Evolutionary conservation across 192 early-diverging fungal species (phyloP).

Genomic region (Pecoramyces ruminantium): DNA sequence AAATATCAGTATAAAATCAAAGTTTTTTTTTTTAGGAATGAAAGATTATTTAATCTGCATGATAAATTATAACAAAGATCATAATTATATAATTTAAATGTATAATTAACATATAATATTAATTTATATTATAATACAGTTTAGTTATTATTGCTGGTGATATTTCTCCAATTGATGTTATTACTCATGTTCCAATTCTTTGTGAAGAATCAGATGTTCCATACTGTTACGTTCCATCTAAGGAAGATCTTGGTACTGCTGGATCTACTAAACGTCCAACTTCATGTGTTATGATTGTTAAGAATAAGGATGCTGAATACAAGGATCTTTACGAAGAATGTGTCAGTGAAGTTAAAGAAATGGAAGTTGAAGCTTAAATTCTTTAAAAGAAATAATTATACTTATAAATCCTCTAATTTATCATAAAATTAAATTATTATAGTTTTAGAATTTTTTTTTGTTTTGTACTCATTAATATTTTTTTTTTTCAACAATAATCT

Average conservation of each 20-base stretch:
- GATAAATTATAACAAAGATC: no score
- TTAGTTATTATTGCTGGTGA: slow-evolving; percentile 91
- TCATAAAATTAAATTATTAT: no score
- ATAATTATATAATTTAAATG: no score
- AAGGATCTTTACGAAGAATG: slow-evolving; percentile 76
- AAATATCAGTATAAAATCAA: no score
- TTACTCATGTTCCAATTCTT: slow-evolving; percentile 90
- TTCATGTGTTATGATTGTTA: slow-evolving; percentile 74
- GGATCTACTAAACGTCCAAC: slow-evolving; percentile 92
- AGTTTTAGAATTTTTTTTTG: no score
- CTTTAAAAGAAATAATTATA: slow-evolving; percentile 8
- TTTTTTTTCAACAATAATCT: no score
- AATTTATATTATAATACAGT: slow-evolving; percentile 12
- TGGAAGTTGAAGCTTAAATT: slow-evolving; percentile 49
- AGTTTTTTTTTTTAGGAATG: no score
- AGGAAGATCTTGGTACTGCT: slow-evolving; percentile 84
- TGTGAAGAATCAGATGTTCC: slow-evolving; percentile 93
- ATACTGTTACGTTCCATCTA: slow-evolving; percentile 89
- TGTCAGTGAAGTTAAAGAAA: slow-evolving; percentile 53
- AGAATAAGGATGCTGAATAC: slow-evolving; percentile 53
- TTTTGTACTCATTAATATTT: no score
- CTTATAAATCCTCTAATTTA: neutral
- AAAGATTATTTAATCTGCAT: no score
- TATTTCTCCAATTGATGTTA: slow-evolving; percentile 91
- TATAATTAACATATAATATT: no score